Percentiles rank a stretch among this genome's conserved stretches.
Evolutionary conservation across 441 rosid species (phyloP).

Genomic region (Melastoma candidum): DNA sequence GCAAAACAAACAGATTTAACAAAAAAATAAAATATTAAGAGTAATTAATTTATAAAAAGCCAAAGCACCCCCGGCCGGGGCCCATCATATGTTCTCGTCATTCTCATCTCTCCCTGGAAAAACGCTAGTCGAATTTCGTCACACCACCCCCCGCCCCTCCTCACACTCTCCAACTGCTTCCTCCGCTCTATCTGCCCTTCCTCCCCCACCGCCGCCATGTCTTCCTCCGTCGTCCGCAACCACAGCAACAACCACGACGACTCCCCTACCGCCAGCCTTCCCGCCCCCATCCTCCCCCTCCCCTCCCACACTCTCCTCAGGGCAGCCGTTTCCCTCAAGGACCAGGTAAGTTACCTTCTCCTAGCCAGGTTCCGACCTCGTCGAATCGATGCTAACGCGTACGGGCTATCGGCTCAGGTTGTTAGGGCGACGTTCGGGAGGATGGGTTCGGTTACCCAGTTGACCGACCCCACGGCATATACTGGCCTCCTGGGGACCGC

Average conservation of each 20-base stretch:
- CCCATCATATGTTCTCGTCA: too few species aligned
- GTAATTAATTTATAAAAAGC: too few species aligned
- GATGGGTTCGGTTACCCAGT: conserved; percentile 11
- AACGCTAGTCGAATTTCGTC: too few species aligned
- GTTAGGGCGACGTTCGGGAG: conserved; percentile 52
- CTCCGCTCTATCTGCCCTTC: too few species aligned
- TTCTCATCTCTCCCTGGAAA: too few species aligned
- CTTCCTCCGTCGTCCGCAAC: conserved; percentile 22
- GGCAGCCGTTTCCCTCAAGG: conserved; percentile 61
- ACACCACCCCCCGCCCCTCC: too few species aligned
- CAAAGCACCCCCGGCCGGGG: too few species aligned
- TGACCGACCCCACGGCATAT: conserved; percentile 53
- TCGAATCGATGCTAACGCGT: too few species aligned
- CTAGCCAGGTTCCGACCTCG: background rate
- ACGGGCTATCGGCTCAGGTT: conserved; percentile 24
- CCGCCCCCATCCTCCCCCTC: conserved; percentile 23
- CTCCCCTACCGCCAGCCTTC: background rate
- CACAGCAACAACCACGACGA: conserved; percentile 22
- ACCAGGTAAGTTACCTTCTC: conserved; percentile 28
- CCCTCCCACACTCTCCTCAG: conserved; percentile 33
- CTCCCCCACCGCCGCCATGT: background rate
- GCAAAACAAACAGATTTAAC: too few species aligned
- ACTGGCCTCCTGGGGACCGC: conserved; percentile 76
- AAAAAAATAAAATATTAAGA: too few species aligned
- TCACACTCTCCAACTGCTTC: too few species aligned